Conservation (phyloP, 2,329 filamentous ascomycete species). For the Apiospora marii region DNA sequence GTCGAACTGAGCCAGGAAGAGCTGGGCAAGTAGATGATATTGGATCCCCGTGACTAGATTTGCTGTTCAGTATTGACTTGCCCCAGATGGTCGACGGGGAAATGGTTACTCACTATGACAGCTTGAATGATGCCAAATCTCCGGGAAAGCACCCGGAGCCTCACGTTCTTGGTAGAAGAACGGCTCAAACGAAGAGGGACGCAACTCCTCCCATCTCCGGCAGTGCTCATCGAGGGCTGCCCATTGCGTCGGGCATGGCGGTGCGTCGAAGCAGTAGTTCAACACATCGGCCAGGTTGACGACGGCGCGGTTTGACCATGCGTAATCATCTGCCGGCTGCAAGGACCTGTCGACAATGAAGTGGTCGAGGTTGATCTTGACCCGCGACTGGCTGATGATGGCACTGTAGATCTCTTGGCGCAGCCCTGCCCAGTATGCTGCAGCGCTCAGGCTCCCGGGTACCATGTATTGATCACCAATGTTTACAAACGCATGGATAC, state of each 20-base stretch:
- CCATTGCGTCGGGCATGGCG: slow-evolving; percentile 48
- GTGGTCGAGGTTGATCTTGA: slow-evolving; percentile 58
- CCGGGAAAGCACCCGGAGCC: slow-evolving; percentile 58
- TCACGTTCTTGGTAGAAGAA: slow-evolving; percentile 54
- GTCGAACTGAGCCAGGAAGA: slow-evolving; percentile 65
- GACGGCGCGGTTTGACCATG: slow-evolving; percentile 68
- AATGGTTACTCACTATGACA: slow-evolving; percentile 55
- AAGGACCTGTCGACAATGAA: slow-evolving; percentile 60
- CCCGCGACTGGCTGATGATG: slow-evolving; percentile 54
- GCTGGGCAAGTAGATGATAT: slow-evolving; percentile 64
- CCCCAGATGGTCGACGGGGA: not conserved
- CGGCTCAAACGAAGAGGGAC: slow-evolving; percentile 62
- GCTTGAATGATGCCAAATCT: slow-evolving; percentile 64
- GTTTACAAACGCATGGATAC: slow-evolving; percentile 56
- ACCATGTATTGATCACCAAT: slow-evolving; percentile 49
- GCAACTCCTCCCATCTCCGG: slow-evolving; percentile 56
- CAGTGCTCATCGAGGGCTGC: slow-evolving; percentile 50
- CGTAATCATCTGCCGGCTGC: slow-evolving; percentile 56
- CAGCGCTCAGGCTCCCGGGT: slow-evolving; percentile 54
- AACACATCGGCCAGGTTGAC: slow-evolving; percentile 70
- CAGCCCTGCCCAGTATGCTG: slow-evolving; percentile 65
- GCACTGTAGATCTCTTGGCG: slow-evolving; percentile 68
- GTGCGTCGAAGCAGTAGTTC: slow-evolving; percentile 64
- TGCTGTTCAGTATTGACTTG: slow-evolving; percentile 20
- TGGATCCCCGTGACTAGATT: slow-evolving; percentile 64